These are phyloP conservation scores for Lagerstroemia speciosa DNA, from an alignment of 345 rosid species.

Conservation along the genomic window DNA sequence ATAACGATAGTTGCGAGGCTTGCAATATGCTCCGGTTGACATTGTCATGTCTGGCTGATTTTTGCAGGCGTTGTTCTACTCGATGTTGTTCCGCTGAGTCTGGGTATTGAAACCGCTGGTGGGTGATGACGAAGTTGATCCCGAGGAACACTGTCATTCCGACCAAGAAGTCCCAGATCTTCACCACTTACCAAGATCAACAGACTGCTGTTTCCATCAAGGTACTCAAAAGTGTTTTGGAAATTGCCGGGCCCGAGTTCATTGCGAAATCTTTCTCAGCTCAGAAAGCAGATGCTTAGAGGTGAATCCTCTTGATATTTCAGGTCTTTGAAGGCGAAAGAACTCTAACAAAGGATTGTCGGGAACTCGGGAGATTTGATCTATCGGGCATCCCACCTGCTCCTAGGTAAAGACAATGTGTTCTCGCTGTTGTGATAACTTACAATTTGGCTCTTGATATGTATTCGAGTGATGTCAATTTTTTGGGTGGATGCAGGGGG, in stretches of 20 bases:
- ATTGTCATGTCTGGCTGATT: not conserved
- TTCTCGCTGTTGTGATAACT: not conserved
- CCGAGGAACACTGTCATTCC: constrained; percentile 49
- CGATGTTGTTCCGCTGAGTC: constrained; percentile 40
- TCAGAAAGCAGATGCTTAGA: not conserved
- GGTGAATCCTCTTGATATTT: not conserved
- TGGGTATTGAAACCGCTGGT: constrained; percentile 49
- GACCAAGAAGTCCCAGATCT: constrained; percentile 33
- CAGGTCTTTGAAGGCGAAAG: constrained; percentile 51
- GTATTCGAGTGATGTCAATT: not conserved
- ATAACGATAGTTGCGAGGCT: not conserved
- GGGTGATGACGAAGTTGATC: constrained; percentile 57
- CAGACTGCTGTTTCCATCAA: constrained; percentile 39
- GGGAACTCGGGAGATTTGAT: constrained; percentile 41
- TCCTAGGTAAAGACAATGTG: constrained; percentile 28
- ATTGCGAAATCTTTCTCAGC: not conserved
- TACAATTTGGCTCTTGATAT: not conserved
- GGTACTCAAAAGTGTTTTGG: constrained; percentile 13
- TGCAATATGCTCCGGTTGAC: not conserved
- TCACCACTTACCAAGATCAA: constrained; percentile 45
- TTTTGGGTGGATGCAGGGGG: constrained; percentile 30
- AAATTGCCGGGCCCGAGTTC: not conserved
- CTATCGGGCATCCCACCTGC: constrained; percentile 49
- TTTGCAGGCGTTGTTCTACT: constrained; percentile 35
- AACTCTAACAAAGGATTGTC: constrained; percentile 40